Evolutionary conservation across 2,329 filamentous ascomycete genomes (phyloP), one percentile per base, ranked within the genome.

Genomic region (Diaporthe longicolla): DNA sequence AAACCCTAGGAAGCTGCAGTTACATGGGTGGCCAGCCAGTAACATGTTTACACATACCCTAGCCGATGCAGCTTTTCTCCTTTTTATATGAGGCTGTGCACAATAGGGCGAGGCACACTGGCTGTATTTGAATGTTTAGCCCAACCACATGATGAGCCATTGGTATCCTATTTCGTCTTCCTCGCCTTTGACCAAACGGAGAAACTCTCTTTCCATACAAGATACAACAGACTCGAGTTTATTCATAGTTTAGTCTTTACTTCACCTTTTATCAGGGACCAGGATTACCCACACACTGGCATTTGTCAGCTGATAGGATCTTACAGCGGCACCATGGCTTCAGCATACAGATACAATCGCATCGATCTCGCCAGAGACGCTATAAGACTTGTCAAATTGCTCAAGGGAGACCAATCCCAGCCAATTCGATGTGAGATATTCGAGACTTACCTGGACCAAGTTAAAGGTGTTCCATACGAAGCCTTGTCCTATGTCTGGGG

Each of bases 401-500:
- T 24, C 1, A 65, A 7, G 13, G 61, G 61, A 4, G 19, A 50
- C 4, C 9, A 24, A 2, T 21, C 7, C 4, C 5, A 65, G 40
- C 61, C 43, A 1, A 35, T 65, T 0, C 1, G 6, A 5, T 65
- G 61, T n/a, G 19, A 65, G 19, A 50, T 65, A 11, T 65, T 65
- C 19, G 61, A 65, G 43, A 35, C 61, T 9, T 50, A 50, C 24
- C 29, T 65, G 7, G 29, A 65, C 21, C 26, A 50, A 17, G 19
- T 35, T 7, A 29, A 65, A 2, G 43, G 61, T 6, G 21, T 65
- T 3, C 61, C 61, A 1, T 65, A 65, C 19, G 43, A 65, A 50
- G 61, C 61, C 8, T 17, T 65, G 6, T 65, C 61, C 26, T 65
- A 65, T 15, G 61, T 65, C 0, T 50, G 61, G 61, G 43, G 61